Base-by-base conservation (phyloP, 768 basidiomycete genomes). In the Holtermanniella nyarrowii region DNA sequence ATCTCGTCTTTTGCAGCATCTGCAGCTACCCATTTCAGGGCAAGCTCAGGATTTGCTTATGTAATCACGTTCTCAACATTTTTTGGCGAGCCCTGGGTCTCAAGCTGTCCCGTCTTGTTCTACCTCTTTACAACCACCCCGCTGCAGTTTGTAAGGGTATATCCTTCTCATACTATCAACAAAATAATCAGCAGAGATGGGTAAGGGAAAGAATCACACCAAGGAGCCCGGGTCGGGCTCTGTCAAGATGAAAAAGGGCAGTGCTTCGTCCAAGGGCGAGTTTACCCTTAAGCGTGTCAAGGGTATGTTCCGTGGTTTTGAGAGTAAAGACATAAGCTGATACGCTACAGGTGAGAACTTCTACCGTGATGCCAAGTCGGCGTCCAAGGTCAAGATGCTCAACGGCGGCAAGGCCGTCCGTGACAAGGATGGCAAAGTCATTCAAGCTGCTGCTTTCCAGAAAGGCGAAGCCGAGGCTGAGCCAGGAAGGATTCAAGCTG, bases 351-450 rank as follows among this genome's bases (percentile, higher is more conserved):
- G 90, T 66, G 89, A 95, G 76, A 99, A 93, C 72, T 97, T 96
- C 76, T 99, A 95, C 75, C 86, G 90, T 72, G 82, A 90, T 84
- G 90, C 88, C 42, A 96, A 96, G 70, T 77, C 82, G 63, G 88
- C 82, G 31, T 75, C 77, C 25, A 77, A 84, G 54, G 80, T 90
- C 49, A 96, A 95, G 77, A 85, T 99, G 84, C 80, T 95, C 63
- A 86, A 79, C 52, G 85, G 91, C 54, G 89, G 89, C 31, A 90
- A 90, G 74, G 82, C 93, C 55, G 78, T 95, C 23, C 79, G 88
- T 42, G 88, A 96, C 75, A 81, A 80, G 63, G 84, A 88, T 58
- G 95, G 95, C 50, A 93, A 90, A 72, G 82, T 97, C 65, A 80
- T 86, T 56, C 78, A 91, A 72, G 89, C 88, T 48, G 93, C 95